phyloP scores from a whole-genome alignment of 2,329 filamentous ascomycete species.

The Ophiosphaerella herpotricha region DNA sequence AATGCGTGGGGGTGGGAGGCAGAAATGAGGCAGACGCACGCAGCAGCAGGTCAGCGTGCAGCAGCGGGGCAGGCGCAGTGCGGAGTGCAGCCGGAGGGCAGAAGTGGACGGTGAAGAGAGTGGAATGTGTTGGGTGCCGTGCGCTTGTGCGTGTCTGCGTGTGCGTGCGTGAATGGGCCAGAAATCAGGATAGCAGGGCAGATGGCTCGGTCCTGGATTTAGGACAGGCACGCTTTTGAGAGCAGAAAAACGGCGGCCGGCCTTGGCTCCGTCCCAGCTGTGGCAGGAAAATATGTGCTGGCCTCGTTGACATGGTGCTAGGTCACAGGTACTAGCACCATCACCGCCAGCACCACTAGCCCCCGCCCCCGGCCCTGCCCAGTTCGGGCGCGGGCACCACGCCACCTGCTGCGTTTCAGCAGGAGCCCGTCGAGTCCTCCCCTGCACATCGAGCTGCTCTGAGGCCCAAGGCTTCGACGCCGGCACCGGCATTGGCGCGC shows the following conservation, averaged over 20 bases:
- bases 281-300: no score
- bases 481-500: slow-evolving; percentile 9
- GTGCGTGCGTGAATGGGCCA: no score
- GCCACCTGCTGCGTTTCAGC: slow-evolving; percentile 14
- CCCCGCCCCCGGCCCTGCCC: slow-evolving; percentile 9
- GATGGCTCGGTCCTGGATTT: slow-evolving; percentile 11
- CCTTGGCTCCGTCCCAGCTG: slow-evolving; percentile 9
- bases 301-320: no score
- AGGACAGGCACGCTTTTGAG: slow-evolving; percentile 17
- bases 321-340: no score
- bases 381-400: slow-evolving; percentile 18
- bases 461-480: slow-evolving; percentile 15
- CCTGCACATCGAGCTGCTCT: slow-evolving; percentile 14
- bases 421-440: slow-evolving; percentile 12
- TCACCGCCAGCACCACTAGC: not conserved
- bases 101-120: slow-evolving; percentile 1
- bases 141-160: no score
- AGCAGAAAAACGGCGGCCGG: slow-evolving; percentile 17
- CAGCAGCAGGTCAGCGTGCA: not conserved
- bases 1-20: slow-evolving; percentile 20
- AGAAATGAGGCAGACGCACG: not conserved
- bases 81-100: slow-evolving; percentile 4
- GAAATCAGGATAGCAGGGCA: not conserved
- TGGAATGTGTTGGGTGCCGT: not conserved
- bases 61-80: slow-evolving; percentile 7